A percentile compares a stretch with the other conserved stretches of the same genome.
Evolutionary conservation across 2,329 filamentous ascomycete genomes (phyloP).

Genomic region (Ploettnerulaceae sp.): DNA sequence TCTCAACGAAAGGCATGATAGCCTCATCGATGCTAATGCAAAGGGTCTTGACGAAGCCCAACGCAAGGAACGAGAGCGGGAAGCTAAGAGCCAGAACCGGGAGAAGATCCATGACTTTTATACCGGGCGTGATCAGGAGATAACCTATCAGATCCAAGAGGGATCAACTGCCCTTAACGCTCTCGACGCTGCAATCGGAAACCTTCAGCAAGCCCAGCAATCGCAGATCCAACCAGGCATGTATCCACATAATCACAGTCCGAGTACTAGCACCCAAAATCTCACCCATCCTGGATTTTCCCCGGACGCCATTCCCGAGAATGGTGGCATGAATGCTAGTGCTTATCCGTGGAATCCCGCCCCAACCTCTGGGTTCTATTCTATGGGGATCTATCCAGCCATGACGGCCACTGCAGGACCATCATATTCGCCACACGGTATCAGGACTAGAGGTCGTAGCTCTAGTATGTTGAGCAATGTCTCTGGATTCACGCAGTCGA

Average conservation of each 20-base stretch:
- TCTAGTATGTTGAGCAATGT: conserved; percentile 64
- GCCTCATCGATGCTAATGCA: conserved; percentile 62
- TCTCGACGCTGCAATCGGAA: conserved; percentile 11
- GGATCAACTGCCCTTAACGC: conserved; percentile 12
- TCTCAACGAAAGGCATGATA: conserved; percentile 66
- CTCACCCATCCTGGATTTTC: conserved; percentile 10
- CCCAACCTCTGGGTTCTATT: conserved; percentile 10
- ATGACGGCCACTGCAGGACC: conserved; percentile 9
- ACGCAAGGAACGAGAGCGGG: conserved; percentile 29
- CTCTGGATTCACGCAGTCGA: conserved; percentile 62
- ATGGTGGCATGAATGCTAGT: conserved; percentile 13
- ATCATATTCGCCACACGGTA: conserved; percentile 13
- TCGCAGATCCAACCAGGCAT: conserved; percentile 12
- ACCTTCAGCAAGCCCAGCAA: conserved; percentile 6
- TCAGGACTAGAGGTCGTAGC: conserved; percentile 47
- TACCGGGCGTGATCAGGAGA: conserved; percentile 22
- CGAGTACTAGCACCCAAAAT: conserved; percentile 21
- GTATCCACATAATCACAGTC: conserved; percentile 18
- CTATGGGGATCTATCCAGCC: conserved; percentile 7
- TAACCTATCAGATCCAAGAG: conserved; percentile 18
- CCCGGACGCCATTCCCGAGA: conserved; percentile 15
- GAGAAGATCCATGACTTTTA: conserved; percentile 26
- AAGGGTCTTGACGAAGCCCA: conserved; percentile 42
- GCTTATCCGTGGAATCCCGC: conserved; percentile 26
- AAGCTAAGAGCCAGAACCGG: conserved; percentile 28